Evolutionary conservation across 2,329 filamentous ascomycete genomes (phyloP), one percentile per base, ranked within the genome.

Genomic region (Geosmithia flava): DNA sequence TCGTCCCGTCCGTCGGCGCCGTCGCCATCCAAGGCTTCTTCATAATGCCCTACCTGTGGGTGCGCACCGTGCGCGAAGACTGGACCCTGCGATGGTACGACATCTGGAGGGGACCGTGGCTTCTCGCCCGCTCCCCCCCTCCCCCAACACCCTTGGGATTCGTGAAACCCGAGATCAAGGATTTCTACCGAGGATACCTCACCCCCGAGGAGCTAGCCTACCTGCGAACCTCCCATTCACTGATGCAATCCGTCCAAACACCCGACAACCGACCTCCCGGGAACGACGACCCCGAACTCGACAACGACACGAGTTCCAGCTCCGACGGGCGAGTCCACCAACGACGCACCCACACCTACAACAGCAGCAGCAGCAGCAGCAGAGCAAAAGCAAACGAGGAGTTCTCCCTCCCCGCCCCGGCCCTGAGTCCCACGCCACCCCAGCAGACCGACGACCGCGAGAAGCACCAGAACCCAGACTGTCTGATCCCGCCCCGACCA

Each of bases 1-100:
- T 78, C 44, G 64, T 64, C 39, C 65, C 70, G 15, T 68, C 70
- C 29, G 59, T 56, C 1, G 71, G 62, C 27, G 66, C 69, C 3
- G 61, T 64, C 1, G 46, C 68, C 3, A 53, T 78, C 10, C 60
- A 72, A 27, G 57, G 58, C 45, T 49, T 69, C 43, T 78, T 78
- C 55, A 62, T 78, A 50, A 61, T 79, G 6, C 75, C 76, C 1
- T 79, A 68, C 51, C 60, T 78, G 27, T 68, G 75, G 59, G 65
- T 69, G 30, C 66, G 68, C 23, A 67, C 78, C 17, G 60, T 76
- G 52, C 61, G 65, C 45, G 68, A 75, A 41, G 75, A 79, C 54
- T 75, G 71, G 67, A 66, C 68, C 16, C 56, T 78, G 7, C 69
- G 65, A 49, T 67, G 66, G 61, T 75, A 69, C 54, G 63, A 76